Evolutionary conservation across 202 grass and related monocot species (phyloP).

Genomic region (Zizania palustris): DNA sequence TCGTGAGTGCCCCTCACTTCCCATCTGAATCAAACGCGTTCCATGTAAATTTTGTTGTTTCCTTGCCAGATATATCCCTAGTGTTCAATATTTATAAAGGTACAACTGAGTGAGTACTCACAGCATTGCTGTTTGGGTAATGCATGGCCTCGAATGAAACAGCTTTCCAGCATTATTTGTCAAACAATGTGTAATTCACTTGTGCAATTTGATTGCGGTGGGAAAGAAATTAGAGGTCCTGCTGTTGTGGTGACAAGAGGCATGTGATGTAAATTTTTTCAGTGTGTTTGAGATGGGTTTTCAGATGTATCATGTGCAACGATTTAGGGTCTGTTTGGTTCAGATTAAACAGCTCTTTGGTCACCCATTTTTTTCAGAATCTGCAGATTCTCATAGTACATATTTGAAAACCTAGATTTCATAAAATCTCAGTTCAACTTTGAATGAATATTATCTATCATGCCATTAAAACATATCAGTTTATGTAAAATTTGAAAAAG

Average conservation of each 20-base stretch:
- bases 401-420: no score
- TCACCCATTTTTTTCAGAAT: no score
- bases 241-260: background rate
- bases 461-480: no score
- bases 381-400: no score
- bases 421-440: no score
- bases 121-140: slow-evolving; percentile 17
- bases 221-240: slow-evolving; percentile 2
- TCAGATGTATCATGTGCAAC: slow-evolving; percentile 24
- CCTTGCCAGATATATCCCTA: slow-evolving; percentile 6
- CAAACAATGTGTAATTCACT: background rate
- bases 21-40: slow-evolving; percentile 4
- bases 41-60: slow-evolving; percentile 7
- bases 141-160: slow-evolving; percentile 11
- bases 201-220: background rate
- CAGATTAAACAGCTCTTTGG: no score
- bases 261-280: slow-evolving; percentile 41
- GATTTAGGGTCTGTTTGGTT: no score
- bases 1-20: background rate
- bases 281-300: slow-evolving; percentile 18
- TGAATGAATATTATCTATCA: no score
- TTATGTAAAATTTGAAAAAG: no score
- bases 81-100: background rate
- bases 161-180: background rate
- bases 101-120: slow-evolving; percentile 10